Evolutionary conservation across 2,329 filamentous ascomycete species (phyloP).

Genomic region (Cladophialophora chaetospira): DNA sequence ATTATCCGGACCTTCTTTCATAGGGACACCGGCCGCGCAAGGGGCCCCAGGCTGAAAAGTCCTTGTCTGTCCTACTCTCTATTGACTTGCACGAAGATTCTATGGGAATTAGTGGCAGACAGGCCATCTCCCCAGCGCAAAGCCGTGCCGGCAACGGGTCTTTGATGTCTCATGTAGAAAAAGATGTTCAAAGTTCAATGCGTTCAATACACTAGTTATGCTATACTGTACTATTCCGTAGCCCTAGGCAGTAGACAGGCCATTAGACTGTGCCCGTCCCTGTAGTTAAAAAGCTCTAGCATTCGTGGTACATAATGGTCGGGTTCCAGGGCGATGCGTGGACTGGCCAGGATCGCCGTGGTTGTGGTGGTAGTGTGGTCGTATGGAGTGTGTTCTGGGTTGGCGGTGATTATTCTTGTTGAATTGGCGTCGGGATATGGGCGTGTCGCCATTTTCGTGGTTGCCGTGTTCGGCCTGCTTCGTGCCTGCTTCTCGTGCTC

Average conservation of each 20-base stretch:
- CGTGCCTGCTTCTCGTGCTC: neutral
- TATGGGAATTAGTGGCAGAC: no score
- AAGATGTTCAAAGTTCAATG: neutral
- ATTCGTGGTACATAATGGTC: constrained; percentile 17
- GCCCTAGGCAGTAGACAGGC: neutral
- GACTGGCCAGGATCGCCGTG: neutral
- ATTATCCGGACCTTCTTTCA: neutral
- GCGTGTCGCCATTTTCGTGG: neutral
- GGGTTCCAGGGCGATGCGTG: constrained; percentile 1
- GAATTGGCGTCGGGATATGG: neutral
- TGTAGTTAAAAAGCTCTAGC: constrained; percentile 14
- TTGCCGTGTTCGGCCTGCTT: neutral
- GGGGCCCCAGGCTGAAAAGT: no score
- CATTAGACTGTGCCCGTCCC: constrained; percentile 8
- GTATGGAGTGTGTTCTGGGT: neutral
- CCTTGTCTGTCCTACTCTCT: no score
- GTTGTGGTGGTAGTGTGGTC: neutral
- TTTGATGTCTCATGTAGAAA: no score
- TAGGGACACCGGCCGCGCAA: neutral
- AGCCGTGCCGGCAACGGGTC: no score
- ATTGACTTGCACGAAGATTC: no score
- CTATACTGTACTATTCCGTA: constrained; percentile 10
- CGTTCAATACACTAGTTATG: constrained; percentile 9
- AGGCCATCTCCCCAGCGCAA: no score
- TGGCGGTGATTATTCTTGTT: constrained; percentile 1